Base-by-base conservation (phyloP, 2,329 filamentous ascomycete genomes). In the Huntiella abstrusa region DNA sequence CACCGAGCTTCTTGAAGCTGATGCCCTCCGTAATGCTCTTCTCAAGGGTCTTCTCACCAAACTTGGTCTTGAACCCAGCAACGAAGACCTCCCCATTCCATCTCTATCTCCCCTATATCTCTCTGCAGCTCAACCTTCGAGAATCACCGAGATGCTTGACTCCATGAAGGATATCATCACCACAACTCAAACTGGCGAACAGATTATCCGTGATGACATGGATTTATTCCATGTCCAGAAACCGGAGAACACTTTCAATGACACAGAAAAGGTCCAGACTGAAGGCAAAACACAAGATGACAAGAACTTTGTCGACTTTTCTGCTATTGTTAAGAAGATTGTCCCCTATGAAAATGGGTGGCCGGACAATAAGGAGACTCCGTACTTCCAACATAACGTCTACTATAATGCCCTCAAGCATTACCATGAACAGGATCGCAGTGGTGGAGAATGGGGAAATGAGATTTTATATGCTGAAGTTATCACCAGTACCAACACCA, bases 401-500 rank as follows among this genome's bases (percentile, higher is more conserved):
- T 96, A 78, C 60, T 96, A 80, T 59, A 66, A 73, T 4, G 80
- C 80, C 50, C 67, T 96, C 7, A 62, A 66, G 17, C 64, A 73
- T 19, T 92, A 86, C 57, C 75, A 81, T 45, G 53, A 55, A 22
- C 59, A 58, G 4, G 69, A 71, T 41, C 28, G 22, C 17, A 67
- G 71, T 1, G 70, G 74, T 40, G 70, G 75, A 0, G 65, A 72
- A 3, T 96, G 92, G 67, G 91, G 91, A 4, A 73, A 77, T 43
- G 65, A 73, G 43, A 61, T 98, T 3, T 66, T 96, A 52, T 96
- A 96, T 56, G 87, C 82, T 45, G 85, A 95, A 59, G 85, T 94
- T 5, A 70, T 95, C 12, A 95, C 88, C 2, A 93, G 85, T 59
- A 98, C 91, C 22, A 94, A 88, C 62, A 94, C 87, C 0, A 67